Evolutionary conservation across 768 basidiomycete species (phyloP), one percentile per base, ranked within the genome.

Genomic region (Pholiota molesta): DNA sequence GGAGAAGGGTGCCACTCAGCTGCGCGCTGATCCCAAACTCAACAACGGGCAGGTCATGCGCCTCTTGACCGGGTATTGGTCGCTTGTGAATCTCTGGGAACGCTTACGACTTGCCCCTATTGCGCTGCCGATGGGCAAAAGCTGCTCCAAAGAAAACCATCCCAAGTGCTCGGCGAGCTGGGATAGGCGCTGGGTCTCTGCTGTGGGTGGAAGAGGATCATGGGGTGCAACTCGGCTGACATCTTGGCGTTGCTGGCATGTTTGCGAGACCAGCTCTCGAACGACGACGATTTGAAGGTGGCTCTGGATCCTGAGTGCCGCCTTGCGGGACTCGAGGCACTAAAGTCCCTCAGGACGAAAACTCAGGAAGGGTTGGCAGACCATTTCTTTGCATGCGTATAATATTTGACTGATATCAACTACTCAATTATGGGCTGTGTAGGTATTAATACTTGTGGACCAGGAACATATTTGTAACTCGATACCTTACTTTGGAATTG

Each of bases 51-150:
- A 79, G 62, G 68, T 75, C 10, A 72, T 75, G 59, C 67, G 74
- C 26, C 59, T 79, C 31, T 68, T 79, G 9, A 65, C 74, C 2
- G 79, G 79, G 9, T 69, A 79, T 60, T 70, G 71, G 60, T 75
- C 75, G 14, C 75, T 81, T 29, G 73, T 73, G 21, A 72, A 65
- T 17, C 71, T 76, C 19, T 78, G 75, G 71, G 78, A 81, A 60
- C 69, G 71, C 7, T 65, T 73, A 31, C 64, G 73, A n/a, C 67
- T 73, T 5, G 63, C 59, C 3, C 72, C 78, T 13, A 66, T 74
- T 19, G 62, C 63, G 39, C 68, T 77, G 10, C 67, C 65, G n/a
- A 65, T 62, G 23, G 66, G 52, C 2, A 47, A 59, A 31, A 31
- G 23, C 3, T 78, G 77, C 57, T 56, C 68, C 1, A 53, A 52